Percentiles rank a stretch among this genome's conserved stretches.
Conservation (phyloP, 2,329 filamentous ascomycete species). For the Teratosphaeria nubilosa region DNA sequence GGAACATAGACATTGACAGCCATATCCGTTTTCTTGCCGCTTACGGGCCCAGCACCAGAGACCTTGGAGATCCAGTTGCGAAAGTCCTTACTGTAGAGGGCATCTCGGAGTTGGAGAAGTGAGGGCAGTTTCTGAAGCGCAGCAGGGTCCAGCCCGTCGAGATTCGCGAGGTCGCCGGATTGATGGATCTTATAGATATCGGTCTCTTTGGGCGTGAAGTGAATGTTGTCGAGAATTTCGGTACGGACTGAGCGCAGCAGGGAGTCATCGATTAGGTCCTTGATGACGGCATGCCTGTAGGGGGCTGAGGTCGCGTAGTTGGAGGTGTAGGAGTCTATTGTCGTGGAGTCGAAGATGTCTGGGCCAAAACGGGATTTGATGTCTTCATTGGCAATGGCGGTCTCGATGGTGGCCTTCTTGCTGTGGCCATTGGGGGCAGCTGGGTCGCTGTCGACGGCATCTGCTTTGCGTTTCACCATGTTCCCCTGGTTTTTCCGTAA, state of each 20-base stretch:
- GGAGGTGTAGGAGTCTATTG: conserved; percentile 49
- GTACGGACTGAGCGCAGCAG: conserved; percentile 77
- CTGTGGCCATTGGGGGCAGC: conserved; percentile 24
- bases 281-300: conserved; percentile 91
- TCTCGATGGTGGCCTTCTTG: conserved; percentile 31
- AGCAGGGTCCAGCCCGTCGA: conserved; percentile 82
- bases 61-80: conserved; percentile 80
- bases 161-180: conserved; percentile 91
- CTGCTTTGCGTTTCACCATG: conserved; percentile 37
- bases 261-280: conserved; percentile 64
- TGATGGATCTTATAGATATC: conserved; percentile 99
- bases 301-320: conserved; percentile 56
- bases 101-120: conserved; percentile 83
- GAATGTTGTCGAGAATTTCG: conserved; percentile 83
- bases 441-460: conserved; percentile 10
- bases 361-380: conserved; percentile 51
- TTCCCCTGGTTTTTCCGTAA: neutral
- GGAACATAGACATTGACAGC: conserved; percentile 98
- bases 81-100: conserved; percentile 83
- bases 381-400: conserved; percentile 14
- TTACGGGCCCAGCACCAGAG: conserved; percentile 76
- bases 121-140: conserved; percentile 80
- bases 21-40: conserved; percentile 94
- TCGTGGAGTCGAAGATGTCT: conserved; percentile 53
- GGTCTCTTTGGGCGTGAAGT: conserved; percentile 96